Evolutionary conservation across 225 moss, liverwort and hornwort genomes (phyloP).

Genomic region (Bryoerythrophyllum caledonicum): DNA sequence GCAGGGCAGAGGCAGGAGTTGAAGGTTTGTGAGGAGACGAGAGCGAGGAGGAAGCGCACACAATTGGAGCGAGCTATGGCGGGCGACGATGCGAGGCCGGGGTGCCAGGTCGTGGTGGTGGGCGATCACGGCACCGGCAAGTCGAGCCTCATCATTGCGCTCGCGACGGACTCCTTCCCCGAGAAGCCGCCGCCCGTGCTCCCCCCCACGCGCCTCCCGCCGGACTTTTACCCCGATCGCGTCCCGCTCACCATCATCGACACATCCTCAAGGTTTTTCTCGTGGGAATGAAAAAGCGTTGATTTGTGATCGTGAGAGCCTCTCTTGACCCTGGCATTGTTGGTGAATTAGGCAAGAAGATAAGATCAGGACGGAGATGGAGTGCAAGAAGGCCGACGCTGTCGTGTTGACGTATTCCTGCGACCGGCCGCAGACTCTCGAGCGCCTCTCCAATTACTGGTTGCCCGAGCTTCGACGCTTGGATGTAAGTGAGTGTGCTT

Average conservation of each 20-base stretch:
- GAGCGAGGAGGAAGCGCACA: neutral
- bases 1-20: too few species aligned
- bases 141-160: constrained; percentile 72
- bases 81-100: constrained; percentile 46
- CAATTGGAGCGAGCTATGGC: constrained; percentile 25
- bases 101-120: constrained; percentile 68
- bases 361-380: constrained; percentile 56
- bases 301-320: neutral
- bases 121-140: constrained; percentile 75
- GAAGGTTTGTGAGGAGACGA: neutral
- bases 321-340: constrained; percentile 4
- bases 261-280: constrained; percentile 64
- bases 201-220: constrained; percentile 70
- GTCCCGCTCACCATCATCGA: constrained; percentile 74
- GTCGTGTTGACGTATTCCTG: constrained; percentile 74
- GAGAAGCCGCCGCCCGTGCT: constrained; percentile 70
- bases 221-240: constrained; percentile 71
- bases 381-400: constrained; percentile 62
- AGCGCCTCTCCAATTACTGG: constrained; percentile 68
- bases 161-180: constrained; percentile 75
- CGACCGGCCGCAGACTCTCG: constrained; percentile 65
- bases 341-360: constrained; percentile 56
- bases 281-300: neutral
- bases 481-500: constrained; percentile 44
- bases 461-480: constrained; percentile 66